Conservation (phyloP, 306 rosid genomes). For the Cicer cuneatum region DNA sequence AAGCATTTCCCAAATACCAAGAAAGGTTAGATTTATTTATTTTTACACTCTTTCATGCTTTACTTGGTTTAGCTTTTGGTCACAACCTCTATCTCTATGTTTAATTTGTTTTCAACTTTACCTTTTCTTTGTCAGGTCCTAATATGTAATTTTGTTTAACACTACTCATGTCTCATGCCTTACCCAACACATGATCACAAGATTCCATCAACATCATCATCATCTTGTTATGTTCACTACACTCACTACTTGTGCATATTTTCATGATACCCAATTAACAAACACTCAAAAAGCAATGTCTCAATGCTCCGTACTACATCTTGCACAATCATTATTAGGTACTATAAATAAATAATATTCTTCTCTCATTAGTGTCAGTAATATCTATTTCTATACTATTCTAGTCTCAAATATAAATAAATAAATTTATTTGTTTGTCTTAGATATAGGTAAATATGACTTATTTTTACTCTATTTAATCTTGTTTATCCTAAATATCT, state of each 20-base stretch:
- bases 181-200: conserved; percentile 41
- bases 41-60: conserved; percentile 45
- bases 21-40: conserved; percentile 66
- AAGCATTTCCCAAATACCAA: conserved; percentile 80
- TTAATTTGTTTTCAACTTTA: conserved; percentile 49
- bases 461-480: too few relatives aligned
- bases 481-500: too few relatives aligned
- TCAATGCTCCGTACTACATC: conserved; percentile 36
- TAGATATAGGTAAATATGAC: too few relatives aligned
- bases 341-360: conserved; percentile 34
- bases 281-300: conserved; percentile 52
- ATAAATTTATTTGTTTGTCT: too few relatives aligned
- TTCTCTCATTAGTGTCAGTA: conserved; percentile 32
- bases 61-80: conserved; percentile 60
- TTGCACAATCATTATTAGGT: conserved; percentile 57
- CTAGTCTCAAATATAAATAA: too few relatives aligned
- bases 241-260: conserved; percentile 50
- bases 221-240: conserved; percentile 53
- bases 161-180: conserved; percentile 37
- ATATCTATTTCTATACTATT: not conserved
- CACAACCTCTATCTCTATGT: conserved; percentile 52
- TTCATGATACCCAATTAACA: conserved; percentile 54
- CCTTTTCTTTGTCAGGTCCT: conserved; percentile 63
- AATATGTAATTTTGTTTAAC: conserved; percentile 53
- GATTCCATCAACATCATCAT: conserved; percentile 30